Conservation (phyloP, 345 rosid species). For the Rhizophora mangle region DNA sequence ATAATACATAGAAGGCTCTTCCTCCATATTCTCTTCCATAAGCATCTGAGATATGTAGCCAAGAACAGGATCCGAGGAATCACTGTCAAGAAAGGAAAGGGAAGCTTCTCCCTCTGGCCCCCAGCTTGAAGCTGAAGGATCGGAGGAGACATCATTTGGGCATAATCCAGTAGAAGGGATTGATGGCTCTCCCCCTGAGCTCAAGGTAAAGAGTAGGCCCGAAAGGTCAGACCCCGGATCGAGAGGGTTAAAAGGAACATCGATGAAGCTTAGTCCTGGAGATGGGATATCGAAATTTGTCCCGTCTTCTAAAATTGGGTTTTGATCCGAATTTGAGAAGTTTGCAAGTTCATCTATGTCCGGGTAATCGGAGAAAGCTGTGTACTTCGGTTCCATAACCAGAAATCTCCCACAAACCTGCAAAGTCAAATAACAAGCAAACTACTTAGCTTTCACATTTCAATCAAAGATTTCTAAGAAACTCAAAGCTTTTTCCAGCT, state of each 20-base stretch:
- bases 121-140: neutral
- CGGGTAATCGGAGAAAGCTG: neutral
- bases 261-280: conserved; percentile 15
- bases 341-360: conserved; percentile 9
- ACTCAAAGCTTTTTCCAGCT: neutral
- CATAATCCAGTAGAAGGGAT: neutral
- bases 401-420: too few relatives aligned
- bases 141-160: neutral
- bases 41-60: conserved; percentile 32
- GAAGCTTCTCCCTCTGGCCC: conserved; percentile 35
- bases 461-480: neutral
- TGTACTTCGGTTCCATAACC: neutral
- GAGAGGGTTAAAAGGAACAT: conserved; percentile 17
- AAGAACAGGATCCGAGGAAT: conserved; percentile 26
- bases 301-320: conserved; percentile 8
- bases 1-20: conserved; percentile 21
- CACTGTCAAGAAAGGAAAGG: conserved; percentile 24
- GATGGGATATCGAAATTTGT: conserved; percentile 9
- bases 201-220: neutral
- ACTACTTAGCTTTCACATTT: neutral
- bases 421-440: neutral
- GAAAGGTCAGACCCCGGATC: conserved; percentile 8
- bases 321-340: conserved; percentile 6
- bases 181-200: conserved; percentile 16
- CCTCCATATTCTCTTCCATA: conserved; percentile 32